A percentile compares a stretch with the other conserved stretches of the same genome.
Evolutionary conservation across 2,329 filamentous ascomycete species (phyloP).

Genomic region (Aspergillus sp.): DNA sequence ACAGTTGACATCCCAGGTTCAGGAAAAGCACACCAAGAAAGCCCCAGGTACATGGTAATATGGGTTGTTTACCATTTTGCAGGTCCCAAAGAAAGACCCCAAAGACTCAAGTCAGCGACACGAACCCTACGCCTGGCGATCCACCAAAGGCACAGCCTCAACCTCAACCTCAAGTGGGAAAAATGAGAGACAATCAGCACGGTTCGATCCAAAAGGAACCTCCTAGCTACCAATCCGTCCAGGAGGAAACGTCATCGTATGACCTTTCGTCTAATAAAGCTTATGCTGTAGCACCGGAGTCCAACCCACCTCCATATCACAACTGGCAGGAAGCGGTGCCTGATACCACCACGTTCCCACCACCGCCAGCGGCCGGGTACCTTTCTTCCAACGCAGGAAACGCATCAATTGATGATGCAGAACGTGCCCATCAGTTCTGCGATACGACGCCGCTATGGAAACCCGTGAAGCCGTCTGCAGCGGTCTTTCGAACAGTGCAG

Average conservation of each 20-base stretch:
- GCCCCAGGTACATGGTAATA: too few species aligned
- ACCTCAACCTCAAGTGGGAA: background rate
- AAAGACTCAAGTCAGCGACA: background rate
- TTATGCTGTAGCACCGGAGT: background rate
- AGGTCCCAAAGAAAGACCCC: background rate
- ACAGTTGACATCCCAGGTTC: background rate
- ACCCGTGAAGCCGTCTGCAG: constrained; percentile 37
- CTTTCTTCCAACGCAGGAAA: constrained; percentile 50
- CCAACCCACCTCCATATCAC: constrained; percentile 49
- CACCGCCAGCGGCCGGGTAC: constrained; percentile 49
- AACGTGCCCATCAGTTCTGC: constrained; percentile 51
- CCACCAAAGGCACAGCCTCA: background rate
- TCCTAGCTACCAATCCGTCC: background rate
- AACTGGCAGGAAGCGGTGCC: constrained; percentile 53
- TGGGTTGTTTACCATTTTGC: background rate
- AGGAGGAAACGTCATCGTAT: background rate
- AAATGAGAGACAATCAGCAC: background rate
- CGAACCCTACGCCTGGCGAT: background rate
- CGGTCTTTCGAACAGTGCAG: constrained; percentile 37
- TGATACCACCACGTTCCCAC: constrained; percentile 52
- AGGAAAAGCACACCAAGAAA: background rate
- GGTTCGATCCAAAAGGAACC: background rate
- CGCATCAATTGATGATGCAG: constrained; percentile 46
- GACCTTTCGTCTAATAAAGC: background rate
- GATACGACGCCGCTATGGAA: constrained; percentile 43